Evolutionary conservation across 2,329 filamentous ascomycete genomes (phyloP), one percentile per base, ranked within the genome.

Genomic region (Grosmannia clavigera): DNA sequence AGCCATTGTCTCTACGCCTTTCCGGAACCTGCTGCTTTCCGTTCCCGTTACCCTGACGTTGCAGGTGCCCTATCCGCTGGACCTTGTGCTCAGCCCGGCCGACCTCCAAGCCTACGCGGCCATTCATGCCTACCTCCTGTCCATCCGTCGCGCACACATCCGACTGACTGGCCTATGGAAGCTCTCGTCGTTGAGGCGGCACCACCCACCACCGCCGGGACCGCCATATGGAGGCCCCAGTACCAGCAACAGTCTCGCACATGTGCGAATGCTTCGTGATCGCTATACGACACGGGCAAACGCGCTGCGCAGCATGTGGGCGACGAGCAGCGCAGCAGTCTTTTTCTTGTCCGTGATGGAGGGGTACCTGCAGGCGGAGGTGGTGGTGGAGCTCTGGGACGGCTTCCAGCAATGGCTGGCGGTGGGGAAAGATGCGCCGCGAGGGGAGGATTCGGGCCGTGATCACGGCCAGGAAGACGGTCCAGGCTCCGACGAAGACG

Each of bases 331-430:
- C 68, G 88, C 91, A 2, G 87, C 90, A 1, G 82, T 95, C 4
- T 96, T 96, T 73, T 88, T 97, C 66, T 78, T 97, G 3, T 90
- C 88, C 0, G 92, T 96, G 70, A 86, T 90, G 16, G 88, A 92
- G 65, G 84, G 84, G 3, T 97, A 95, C 67, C 84, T 97, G 53
- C 92, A 96, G 70, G 90, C 88, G 1, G 91, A 96, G 68, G 86
- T 97, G 7, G 86, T 96, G 16, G 83, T 85, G 62, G 85, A 85
- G 38, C 85, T 90, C 1, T 96, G 91, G 83, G 81, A 86, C 19
- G 84, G 88, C 58, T 92, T 97, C 66, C 82, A 87, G 58, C 71
- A 73, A 16, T 96, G 92, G 90, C 76, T 95, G 22, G 77, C 78
- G 33, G 76, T 76, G 12, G 75, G 75, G 5, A 70, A 72, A 40